Percentiles rank a stretch among this genome's conserved stretches.
These are phyloP conservation scores for Aegilops sharonensis DNA, from an alignment of 176 grass and related monocot genomes.

Conservation along the genomic window DNA sequence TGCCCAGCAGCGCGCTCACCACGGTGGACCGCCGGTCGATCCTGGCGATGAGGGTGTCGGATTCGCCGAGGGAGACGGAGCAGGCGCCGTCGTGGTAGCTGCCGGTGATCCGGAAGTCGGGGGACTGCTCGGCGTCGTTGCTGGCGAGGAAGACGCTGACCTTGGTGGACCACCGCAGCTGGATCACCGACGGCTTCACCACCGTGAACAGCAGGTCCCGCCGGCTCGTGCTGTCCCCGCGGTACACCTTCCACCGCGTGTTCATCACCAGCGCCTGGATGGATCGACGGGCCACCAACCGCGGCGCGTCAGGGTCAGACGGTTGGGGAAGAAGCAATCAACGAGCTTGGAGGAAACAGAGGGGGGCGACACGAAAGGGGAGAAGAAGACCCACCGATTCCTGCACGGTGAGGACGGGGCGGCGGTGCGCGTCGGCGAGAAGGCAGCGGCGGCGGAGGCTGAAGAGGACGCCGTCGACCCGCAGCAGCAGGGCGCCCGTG, in stretches of 20 bases:
- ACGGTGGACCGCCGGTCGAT: constrained; percentile 59
- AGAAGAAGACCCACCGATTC: constrained; percentile 12
- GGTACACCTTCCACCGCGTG: constrained; percentile 55
- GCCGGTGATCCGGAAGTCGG: constrained; percentile 64
- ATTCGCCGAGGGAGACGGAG: constrained; percentile 49
- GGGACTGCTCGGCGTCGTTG: constrained; percentile 45
- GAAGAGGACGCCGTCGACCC: constrained; percentile 25
- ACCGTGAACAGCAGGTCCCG: constrained; percentile 54
- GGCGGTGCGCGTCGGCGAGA: constrained; percentile 37
- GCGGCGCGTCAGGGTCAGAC: neutral
- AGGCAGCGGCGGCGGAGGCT: constrained; percentile 33
- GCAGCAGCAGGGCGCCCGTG: constrained; percentile 34
- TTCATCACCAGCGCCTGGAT: constrained; percentile 41
- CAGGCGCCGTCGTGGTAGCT: constrained; percentile 56
- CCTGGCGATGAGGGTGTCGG: constrained; percentile 48
- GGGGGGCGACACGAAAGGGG: neutral
- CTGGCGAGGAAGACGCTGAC: constrained; percentile 58
- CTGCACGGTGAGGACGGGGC: constrained; percentile 33
- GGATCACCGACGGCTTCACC: constrained; percentile 56
- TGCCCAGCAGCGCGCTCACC: constrained; percentile 53
- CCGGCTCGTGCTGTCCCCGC: constrained; percentile 47
- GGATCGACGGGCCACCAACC: neutral
- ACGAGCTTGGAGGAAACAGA: neutral
- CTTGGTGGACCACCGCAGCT: constrained; percentile 38
- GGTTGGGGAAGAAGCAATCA: neutral